phyloP scores from a whole-genome alignment of 805 yeast species.

The Cephaloascus albidus region DNA sequence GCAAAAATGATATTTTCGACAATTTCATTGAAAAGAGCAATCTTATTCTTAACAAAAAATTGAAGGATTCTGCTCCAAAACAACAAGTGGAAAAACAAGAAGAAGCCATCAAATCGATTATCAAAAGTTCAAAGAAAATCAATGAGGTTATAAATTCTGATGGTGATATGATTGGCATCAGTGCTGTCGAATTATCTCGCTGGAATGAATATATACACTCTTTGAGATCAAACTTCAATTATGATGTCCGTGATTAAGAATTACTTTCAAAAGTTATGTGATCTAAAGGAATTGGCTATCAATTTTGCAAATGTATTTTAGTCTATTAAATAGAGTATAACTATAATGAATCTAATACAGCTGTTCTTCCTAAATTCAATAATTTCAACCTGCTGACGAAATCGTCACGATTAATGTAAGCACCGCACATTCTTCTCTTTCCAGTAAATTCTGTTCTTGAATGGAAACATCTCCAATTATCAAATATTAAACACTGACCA shows the following conservation, averaged over 20 bases:
- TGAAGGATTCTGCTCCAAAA: constrained; percentile 54
- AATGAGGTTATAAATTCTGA: background rate
- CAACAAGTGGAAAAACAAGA: constrained; percentile 54
- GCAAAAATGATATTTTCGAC: constrained; percentile 6
- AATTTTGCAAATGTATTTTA: too few species aligned
- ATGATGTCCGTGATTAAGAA: background rate
- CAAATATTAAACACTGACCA: constrained; percentile 59
- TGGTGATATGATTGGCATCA: background rate
- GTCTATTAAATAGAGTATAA: background rate
- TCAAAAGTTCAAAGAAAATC: constrained; percentile 9
- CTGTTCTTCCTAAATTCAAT: constrained; percentile 36
- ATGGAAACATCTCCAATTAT: constrained; percentile 68
- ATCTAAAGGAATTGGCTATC: too few species aligned
- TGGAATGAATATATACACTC: background rate
- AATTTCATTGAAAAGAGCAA: constrained; percentile 26
- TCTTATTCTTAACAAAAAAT: constrained; percentile 31
- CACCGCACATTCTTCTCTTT: constrained; percentile 63
- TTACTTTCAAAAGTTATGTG: too few species aligned
- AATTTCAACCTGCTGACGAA: constrained; percentile 33
- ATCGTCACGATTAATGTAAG: constrained; percentile 61
- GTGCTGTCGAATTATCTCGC: background rate
- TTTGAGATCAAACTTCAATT: background rate
- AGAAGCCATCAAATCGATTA: constrained; percentile 29
- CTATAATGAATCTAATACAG: constrained; percentile 24
- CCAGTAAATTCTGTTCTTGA: constrained; percentile 62